phyloP scores from a whole-genome alignment of 1,139 yeast genomes.

The Arxiozyma telluris region DNA sequence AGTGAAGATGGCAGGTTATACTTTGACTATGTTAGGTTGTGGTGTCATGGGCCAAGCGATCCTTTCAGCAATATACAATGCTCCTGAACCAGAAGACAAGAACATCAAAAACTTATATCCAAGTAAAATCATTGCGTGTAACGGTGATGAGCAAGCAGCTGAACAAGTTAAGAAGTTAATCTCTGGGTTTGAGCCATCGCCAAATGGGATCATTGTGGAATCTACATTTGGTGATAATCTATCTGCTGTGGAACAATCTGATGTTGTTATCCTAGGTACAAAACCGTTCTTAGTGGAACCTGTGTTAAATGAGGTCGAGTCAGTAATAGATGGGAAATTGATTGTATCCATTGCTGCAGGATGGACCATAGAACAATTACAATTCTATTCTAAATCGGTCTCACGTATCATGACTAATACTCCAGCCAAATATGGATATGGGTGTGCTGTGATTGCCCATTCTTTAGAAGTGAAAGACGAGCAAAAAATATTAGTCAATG shows the following conservation, averaged over 20 bases:
- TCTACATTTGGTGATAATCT: slow-evolving; percentile 48
- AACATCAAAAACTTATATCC: slow-evolving; percentile 39
- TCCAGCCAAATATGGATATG: slow-evolving; percentile 86
- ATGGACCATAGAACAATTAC: slow-evolving; percentile 67
- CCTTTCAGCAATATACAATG: slow-evolving; percentile 60
- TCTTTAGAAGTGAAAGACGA: slow-evolving; percentile 41
- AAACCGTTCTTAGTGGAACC: slow-evolving; percentile 73
- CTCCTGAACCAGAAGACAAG: slow-evolving; percentile 33
- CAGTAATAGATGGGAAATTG: slow-evolving; percentile 45
- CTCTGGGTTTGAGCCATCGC: slow-evolving; percentile 34
- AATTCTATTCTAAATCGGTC: slow-evolving; percentile 44
- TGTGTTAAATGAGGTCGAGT: slow-evolving; percentile 40
- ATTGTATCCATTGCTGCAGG: slow-evolving; percentile 87
- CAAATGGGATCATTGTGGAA: slow-evolving; percentile 41
- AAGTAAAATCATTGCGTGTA: slow-evolving; percentile 64
- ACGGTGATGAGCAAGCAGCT: slow-evolving; percentile 48
- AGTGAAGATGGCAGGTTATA: slow-evolving; percentile 29
- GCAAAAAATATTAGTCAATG: slow-evolving; percentile 46
- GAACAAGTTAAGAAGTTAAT: slow-evolving; percentile 36
- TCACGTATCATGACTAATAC: slow-evolving; percentile 98
- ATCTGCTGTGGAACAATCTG: slow-evolving; percentile 52
- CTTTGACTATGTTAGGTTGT: slow-evolving; percentile 77
- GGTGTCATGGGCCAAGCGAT: slow-evolving; percentile 99
- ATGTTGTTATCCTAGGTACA: slow-evolving; percentile 71
- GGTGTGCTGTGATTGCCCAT: slow-evolving; percentile 83